Evolutionary conservation across 108 stramenopile species (phyloP), one percentile per base, ranked within the genome.

Genomic region (Cyclotella baltica): DNA sequence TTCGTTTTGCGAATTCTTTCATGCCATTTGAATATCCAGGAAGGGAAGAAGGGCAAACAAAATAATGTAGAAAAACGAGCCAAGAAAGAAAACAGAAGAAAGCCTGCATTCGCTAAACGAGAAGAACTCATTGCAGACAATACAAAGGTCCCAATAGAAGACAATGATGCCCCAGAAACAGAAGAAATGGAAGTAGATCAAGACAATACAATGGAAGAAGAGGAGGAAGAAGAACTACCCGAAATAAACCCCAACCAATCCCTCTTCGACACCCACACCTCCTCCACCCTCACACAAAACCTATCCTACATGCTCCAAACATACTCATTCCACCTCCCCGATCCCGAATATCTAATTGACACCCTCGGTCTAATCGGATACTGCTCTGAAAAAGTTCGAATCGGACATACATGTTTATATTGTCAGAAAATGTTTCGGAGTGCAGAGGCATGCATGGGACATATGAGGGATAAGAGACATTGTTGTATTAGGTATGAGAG

Each of bases 281-380:
- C 88, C 34, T 48, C 83, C 10, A 78, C 80, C 31, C 70, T 94
- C 71, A 68, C 85, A 9, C 88, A 48, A 20, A 95, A 92, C 69
- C 76, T 96, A 28, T 65, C 73, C 9, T 90, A 91, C 75, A 96
- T 98, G 94, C 63, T 74, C 19, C 36, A 55, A 6, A 81, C 85
- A 18, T 92, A 90, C 80, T 96, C 93, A 27, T 98, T 98, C 77
- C 96, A 91, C 86, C 61, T 99, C 53, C 98, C 98, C 11, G 98
- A 98, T 68, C 61, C 63, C 62, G 98, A 98, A 74, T 97, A 88
- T 65, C 62, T 94, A 70, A 69, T 68, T 19, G 97, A 98, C 76
- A 70, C 88, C 66, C 85, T 85, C 56, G 96, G 96, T 11, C 65
- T 98, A 31, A 16, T 98, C 27, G 89, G 89, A 15, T 99, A 99